Conservation (phyloP, 441 rosid genomes). For the Theobroma grandiflorum region DNA sequence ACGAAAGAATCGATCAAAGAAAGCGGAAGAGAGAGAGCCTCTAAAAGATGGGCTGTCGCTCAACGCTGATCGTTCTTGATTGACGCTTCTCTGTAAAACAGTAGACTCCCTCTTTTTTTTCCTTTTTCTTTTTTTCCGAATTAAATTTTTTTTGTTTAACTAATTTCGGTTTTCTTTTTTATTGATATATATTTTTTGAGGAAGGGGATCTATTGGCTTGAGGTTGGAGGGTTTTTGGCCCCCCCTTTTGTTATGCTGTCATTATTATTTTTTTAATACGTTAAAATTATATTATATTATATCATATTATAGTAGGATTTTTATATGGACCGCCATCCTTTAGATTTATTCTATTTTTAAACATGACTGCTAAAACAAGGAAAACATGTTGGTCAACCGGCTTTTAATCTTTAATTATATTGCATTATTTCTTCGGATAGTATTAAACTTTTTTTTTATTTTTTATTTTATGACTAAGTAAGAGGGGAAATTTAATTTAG, state of each 20-base stretch:
- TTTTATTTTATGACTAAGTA: too few relatives aligned
- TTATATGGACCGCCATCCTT: not conserved
- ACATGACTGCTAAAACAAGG: too few relatives aligned
- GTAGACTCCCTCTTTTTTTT: not conserved
- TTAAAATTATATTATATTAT: not conserved
- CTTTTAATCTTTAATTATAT: too few relatives aligned
- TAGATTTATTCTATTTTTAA: not conserved
- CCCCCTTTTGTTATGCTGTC: conserved; percentile 26
- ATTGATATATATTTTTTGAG: too few relatives aligned
- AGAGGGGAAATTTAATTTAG: too few relatives aligned
- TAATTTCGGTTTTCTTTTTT: not conserved
- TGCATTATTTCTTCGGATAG: too few relatives aligned
- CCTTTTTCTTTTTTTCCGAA: not conserved
- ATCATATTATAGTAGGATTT: not conserved
- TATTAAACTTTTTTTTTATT: too few relatives aligned
- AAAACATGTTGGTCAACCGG: too few relatives aligned
- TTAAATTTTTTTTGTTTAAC: not conserved
- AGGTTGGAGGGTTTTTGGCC: conserved; percentile 8
- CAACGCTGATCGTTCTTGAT: conserved; percentile 21
- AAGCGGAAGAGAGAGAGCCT: conserved; percentile 11
- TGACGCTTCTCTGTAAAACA: not conserved
- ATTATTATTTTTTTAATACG: conserved; percentile 11
- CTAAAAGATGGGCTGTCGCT: conserved; percentile 17
- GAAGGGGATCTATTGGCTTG: too few relatives aligned
- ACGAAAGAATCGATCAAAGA: conserved; percentile 1